These are phyloP conservation scores for Aspergillus sp. DNA, from an alignment of 2,329 filamentous ascomycete genomes.

Conservation along the genomic window DNA sequence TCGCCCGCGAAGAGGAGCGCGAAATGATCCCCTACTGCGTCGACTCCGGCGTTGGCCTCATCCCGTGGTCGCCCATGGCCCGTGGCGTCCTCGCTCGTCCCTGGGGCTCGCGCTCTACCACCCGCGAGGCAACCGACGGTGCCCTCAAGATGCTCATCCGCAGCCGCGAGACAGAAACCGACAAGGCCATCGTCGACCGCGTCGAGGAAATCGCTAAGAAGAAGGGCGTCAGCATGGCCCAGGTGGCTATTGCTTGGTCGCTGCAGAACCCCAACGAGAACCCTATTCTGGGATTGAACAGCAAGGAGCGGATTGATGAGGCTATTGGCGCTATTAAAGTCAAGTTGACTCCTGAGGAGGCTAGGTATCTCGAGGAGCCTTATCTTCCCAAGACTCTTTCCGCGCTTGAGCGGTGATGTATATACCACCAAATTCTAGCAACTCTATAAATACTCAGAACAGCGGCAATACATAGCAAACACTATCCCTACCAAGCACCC, in stretches of 20 bases:
- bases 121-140: conserved; percentile 40
- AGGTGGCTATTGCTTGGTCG: conserved; percentile 60
- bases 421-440: not conserved
- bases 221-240: conserved; percentile 54
- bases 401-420: conserved; percentile 19
- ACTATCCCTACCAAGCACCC: too few relatives aligned
- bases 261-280: conserved; percentile 46
- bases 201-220: conserved; percentile 55
- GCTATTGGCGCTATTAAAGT: conserved; percentile 44
- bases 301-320: conserved; percentile 55
- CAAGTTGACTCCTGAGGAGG: conserved; percentile 52
- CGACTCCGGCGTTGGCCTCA: conserved; percentile 30
- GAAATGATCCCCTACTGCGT: conserved; percentile 39
- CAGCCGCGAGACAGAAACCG: conserved; percentile 38
- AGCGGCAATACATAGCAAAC: too few relatives aligned
- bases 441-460: too few relatives aligned
- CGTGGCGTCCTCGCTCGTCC: conserved; percentile 44
- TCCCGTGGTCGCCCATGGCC: conserved; percentile 36
- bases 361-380: conserved; percentile 55
- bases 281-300: conserved; percentile 58
- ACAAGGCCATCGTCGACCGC: conserved; percentile 47
- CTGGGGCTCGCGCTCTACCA: conserved; percentile 36
- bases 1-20: conserved; percentile 43
- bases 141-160: conserved; percentile 38
- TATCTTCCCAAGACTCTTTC: conserved; percentile 47